Conservation (phyloP, 768 basidiomycete species). For the Nidularia pulvinata region DNA sequence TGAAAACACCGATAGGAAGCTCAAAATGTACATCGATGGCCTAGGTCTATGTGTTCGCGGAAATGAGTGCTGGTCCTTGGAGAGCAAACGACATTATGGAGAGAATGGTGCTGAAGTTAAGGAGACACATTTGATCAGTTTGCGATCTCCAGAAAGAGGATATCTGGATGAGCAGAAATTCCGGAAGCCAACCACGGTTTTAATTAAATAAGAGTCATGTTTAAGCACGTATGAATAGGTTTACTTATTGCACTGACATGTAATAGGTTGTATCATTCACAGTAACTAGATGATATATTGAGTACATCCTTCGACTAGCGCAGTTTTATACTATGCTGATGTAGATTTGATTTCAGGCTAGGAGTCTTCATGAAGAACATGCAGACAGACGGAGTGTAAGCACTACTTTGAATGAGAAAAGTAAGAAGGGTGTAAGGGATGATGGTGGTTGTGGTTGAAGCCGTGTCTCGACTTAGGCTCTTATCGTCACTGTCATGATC, state of each 20-base stretch:
- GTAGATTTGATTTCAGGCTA: constrained; percentile 30
- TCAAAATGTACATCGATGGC: constrained; percentile 33
- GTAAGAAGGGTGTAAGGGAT: too few relatives aligned
- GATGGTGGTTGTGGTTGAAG: too few relatives aligned
- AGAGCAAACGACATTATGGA: constrained; percentile 30
- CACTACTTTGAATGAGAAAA: too few relatives aligned
- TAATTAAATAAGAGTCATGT: too few relatives aligned
- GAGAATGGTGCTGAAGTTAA: constrained; percentile 20
- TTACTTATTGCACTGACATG: too few relatives aligned
- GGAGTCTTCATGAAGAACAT: constrained; percentile 74
- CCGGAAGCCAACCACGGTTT: too few relatives aligned
- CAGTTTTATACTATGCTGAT: neutral
- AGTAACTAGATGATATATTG: too few relatives aligned
- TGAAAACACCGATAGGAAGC: constrained; percentile 20
- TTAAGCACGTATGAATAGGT: too few relatives aligned
- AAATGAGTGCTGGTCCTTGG: constrained; percentile 41
- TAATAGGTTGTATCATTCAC: too few relatives aligned
- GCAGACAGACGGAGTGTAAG: constrained; percentile 68
- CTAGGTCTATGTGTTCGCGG: constrained; percentile 36
- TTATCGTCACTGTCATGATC: too few relatives aligned
- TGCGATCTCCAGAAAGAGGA: neutral
- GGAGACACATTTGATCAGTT: constrained; percentile 14
- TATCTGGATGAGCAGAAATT: neutral
- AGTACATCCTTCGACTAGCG: too few relatives aligned
- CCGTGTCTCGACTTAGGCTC: too few relatives aligned